Conservation (phyloP, 768 basidiomycete species). For the Auricularia cornea region DNA sequence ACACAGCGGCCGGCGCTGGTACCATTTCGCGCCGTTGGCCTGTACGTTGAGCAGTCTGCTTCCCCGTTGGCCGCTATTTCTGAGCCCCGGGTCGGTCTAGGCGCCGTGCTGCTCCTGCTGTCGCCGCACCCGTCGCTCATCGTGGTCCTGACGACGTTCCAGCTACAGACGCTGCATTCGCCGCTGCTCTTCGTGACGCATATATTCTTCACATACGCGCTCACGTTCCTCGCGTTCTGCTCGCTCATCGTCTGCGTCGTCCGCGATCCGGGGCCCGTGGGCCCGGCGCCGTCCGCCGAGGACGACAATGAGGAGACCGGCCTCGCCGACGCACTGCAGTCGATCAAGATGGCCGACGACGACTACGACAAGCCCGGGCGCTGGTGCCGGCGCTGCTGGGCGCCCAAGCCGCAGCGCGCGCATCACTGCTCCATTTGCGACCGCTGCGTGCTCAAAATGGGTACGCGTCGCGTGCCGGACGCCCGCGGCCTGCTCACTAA, state of each 20-base stretch:
- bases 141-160: slow-evolving; percentile 57
- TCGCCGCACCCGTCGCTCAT: slow-evolving; percentile 70
- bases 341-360: slow-evolving; percentile 14
- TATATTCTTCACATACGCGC: slow-evolving; percentile 48
- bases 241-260: slow-evolving; percentile 65
- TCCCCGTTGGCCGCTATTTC: neutral
- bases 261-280: slow-evolving; percentile 67
- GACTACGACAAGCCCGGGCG: slow-evolving; percentile 46
- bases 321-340: slow-evolving; percentile 51
- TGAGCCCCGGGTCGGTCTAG: slow-evolving; percentile 19
- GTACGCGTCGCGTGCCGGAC: slow-evolving; percentile 25
- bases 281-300: slow-evolving; percentile 17
- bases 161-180: slow-evolving; percentile 46
- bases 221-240: slow-evolving; percentile 61
- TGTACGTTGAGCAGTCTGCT: neutral
- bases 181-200: slow-evolving; percentile 44
- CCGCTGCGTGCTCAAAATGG: slow-evolving; percentile 79
- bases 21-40: neutral
- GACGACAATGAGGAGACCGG: slow-evolving; percentile 35
- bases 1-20: neutral
- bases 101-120: slow-evolving; percentile 47
- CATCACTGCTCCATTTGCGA: slow-evolving; percentile 73
- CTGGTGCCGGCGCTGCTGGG: slow-evolving; percentile 77
- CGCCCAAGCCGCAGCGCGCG: slow-evolving; percentile 68
- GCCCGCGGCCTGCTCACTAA: neutral